These are phyloP conservation scores for Jaltomata sinuosa DNA, from an alignment of 257 asterid species.

Conservation along the genomic window DNA sequence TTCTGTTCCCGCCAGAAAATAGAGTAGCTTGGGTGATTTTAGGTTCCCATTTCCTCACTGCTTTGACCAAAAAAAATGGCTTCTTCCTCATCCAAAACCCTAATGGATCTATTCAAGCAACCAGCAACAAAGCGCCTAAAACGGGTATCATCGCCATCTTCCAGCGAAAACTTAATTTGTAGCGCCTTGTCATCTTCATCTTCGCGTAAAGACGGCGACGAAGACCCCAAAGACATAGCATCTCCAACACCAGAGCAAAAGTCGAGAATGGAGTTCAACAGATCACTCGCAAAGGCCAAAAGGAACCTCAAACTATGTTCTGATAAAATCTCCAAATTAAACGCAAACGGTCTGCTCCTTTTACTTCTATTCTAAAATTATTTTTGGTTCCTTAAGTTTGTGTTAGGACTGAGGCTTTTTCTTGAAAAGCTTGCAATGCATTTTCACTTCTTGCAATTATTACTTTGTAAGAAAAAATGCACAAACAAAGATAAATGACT, in stretches of 20 bases:
- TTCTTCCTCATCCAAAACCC: constrained; percentile 52
- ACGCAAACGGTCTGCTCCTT: background rate
- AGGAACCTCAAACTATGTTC: constrained; percentile 62
- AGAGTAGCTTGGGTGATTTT: background rate
- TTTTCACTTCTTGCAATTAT: too few species aligned
- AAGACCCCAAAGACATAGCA: constrained; percentile 15
- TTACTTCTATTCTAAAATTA: background rate
- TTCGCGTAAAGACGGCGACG: background rate
- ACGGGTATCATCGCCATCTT: constrained; percentile 29
- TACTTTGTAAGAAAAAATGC: too few species aligned
- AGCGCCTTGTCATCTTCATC: constrained; percentile 16
- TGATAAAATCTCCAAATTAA: constrained; percentile 38
- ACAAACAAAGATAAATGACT: too few species aligned
- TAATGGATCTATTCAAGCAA: constrained; percentile 58
- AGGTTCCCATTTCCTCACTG: background rate
- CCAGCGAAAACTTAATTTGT: background rate
- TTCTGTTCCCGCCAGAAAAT: background rate
- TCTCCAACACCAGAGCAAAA: constrained; percentile 50
- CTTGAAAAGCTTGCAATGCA: background rate
- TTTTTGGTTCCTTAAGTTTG: background rate
- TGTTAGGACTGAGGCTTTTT: background rate
- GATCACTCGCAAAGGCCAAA: constrained; percentile 67
- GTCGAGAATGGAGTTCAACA: constrained; percentile 56
- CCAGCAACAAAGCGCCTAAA: constrained; percentile 80
- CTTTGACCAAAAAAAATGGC: background rate